Conservation (phyloP, 2,329 filamentous ascomycete genomes). For the Zasmidium cellare region DNA sequence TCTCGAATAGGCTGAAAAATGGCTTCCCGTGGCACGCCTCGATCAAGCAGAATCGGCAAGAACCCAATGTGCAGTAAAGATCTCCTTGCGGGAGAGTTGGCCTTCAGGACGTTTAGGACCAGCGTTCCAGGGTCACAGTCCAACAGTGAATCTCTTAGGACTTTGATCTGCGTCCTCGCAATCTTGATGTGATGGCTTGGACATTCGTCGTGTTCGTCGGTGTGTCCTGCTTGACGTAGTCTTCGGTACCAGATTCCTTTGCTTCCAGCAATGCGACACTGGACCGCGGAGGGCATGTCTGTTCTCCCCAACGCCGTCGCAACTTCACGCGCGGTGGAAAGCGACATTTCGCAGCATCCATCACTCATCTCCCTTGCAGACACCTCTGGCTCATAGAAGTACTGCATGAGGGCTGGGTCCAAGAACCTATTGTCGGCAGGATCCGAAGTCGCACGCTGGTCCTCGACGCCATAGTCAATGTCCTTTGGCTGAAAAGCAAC, state of each 20-base stretch:
- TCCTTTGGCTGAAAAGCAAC: constrained; percentile 40
- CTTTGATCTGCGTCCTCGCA: constrained; percentile 65
- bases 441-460: constrained; percentile 32
- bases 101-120: constrained; percentile 61
- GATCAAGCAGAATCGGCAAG: constrained; percentile 65
- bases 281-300: constrained; percentile 63
- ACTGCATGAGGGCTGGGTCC: constrained; percentile 27
- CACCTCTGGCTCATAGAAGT: constrained; percentile 8
- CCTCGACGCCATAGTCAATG: constrained; percentile 26
- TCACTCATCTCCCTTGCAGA: constrained; percentile 45
- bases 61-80: constrained; percentile 67
- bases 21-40: constrained; percentile 48
- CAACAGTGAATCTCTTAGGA: neutral
- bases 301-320: constrained; percentile 51
- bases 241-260: constrained; percentile 55
- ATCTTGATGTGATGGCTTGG: constrained; percentile 51
- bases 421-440: constrained; percentile 38
- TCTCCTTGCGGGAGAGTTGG: constrained; percentile 49
- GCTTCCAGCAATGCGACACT: constrained; percentile 69
- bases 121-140: constrained; percentile 33
- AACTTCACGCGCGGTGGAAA: constrained; percentile 56
- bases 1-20: constrained; percentile 53
- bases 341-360: constrained; percentile 66
- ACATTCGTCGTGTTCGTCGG: constrained; percentile 2
- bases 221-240: neutral